phyloP scores from a whole-genome alignment of 2,329 filamentous ascomycete species.

The Esteya vermicola region DNA sequence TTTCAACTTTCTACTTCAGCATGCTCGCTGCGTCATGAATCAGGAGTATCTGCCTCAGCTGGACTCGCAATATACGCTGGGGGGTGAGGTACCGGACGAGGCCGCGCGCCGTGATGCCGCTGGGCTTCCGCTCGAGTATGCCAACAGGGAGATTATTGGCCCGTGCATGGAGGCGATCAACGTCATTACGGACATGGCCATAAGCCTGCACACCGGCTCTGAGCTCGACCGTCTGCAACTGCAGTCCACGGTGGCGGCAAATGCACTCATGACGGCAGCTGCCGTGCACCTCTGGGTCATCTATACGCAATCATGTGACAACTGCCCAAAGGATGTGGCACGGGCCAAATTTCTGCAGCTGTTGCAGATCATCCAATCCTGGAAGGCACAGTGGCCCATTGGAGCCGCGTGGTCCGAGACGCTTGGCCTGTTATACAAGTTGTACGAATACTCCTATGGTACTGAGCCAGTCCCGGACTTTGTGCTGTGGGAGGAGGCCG shows the following conservation, averaged over 20 bases:
- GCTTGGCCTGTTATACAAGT: background rate
- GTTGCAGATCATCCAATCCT: background rate
- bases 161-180: background rate
- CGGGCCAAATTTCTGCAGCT: background rate
- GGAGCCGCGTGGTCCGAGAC: background rate
- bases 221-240: background rate
- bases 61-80: background rate
- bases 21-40: background rate
- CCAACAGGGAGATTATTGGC: background rate
- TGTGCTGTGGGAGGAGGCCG: background rate
- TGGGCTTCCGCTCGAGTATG: background rate
- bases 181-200: background rate
- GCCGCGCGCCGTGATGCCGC: background rate
- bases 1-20: background rate
- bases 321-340: background rate
- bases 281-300: background rate
- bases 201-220: background rate
- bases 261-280: background rate
- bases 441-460: background rate
- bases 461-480: background rate
- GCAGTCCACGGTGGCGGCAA: background rate
- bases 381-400: background rate
- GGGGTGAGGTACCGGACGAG: background rate
- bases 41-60: background rate
- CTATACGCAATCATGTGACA: background rate